Evolutionary conservation across 2,329 filamentous ascomycete species (phyloP).

Genomic region (Colletotrichum tropicale): DNA sequence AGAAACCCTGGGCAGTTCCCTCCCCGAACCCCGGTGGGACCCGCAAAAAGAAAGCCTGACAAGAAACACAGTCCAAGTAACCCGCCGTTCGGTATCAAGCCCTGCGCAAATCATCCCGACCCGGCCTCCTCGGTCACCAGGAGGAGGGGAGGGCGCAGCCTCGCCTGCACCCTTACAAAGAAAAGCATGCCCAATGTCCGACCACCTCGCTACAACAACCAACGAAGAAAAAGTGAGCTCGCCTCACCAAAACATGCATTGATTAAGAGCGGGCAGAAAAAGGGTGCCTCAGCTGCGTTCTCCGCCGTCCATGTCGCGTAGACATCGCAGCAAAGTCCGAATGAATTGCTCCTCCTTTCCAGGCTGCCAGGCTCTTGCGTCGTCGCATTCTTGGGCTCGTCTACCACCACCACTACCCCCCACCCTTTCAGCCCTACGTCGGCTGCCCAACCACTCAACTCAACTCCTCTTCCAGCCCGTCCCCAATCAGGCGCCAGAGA

Average conservation of each 20-base stretch:
- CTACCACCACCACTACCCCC: background rate
- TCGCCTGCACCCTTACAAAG: background rate
- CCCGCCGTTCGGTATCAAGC: background rate
- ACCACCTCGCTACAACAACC: background rate
- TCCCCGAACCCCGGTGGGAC: background rate
- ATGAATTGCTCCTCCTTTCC: background rate
- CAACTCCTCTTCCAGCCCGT: background rate
- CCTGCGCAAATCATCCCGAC: conserved; percentile 3
- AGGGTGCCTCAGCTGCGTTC: background rate
- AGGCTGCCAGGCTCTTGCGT: background rate
- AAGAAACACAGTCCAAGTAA: background rate
- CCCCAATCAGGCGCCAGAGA: background rate
- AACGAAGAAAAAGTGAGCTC: background rate
- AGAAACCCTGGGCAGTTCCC: background rate
- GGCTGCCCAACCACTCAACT: background rate
- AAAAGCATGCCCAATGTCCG: background rate
- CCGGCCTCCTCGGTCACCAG: background rate
- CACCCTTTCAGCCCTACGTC: conserved; percentile 9
- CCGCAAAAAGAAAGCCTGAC: background rate
- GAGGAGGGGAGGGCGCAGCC: background rate
- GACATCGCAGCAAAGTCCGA: background rate
- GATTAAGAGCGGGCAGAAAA: background rate
- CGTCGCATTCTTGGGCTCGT: background rate
- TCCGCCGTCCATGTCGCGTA: background rate
- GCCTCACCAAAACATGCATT: background rate